These are phyloP conservation scores for Closterium sp. DNA, from an alignment of 139 green algal genomes.

Conservation along the genomic window DNA sequence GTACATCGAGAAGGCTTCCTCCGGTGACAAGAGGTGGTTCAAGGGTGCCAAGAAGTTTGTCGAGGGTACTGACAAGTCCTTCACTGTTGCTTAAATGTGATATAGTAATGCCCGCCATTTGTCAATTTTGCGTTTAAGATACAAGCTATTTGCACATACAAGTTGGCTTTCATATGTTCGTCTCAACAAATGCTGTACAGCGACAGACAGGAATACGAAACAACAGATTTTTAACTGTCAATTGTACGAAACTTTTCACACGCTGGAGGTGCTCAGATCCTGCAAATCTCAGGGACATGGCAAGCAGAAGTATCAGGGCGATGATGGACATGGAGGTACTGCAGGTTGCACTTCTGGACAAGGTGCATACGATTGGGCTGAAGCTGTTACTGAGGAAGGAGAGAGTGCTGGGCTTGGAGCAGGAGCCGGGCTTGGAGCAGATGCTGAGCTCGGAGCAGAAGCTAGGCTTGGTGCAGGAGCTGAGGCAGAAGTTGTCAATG, in stretches of 20 bases:
- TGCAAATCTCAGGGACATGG: too few relatives aligned
- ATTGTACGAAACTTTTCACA: too few relatives aligned
- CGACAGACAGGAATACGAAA: too few relatives aligned
- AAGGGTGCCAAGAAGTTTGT: constrained; percentile 80
- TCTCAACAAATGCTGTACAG: too few relatives aligned
- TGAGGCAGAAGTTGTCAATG: neutral
- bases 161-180: too few relatives aligned
- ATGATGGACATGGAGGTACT: neutral
- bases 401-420: neutral
- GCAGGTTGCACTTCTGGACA: neutral
- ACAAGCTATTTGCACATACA: neutral
- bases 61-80: constrained; percentile 66
- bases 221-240: too few relatives aligned
- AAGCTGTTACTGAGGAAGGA: neutral
- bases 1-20: constrained; percentile 82
- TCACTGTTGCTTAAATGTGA: constrained; percentile 74
- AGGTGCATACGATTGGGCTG: neutral
- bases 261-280: too few relatives aligned
- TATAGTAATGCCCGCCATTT: neutral
- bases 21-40: constrained; percentile 95
- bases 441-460: neutral
- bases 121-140: neutral
- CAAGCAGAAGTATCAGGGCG: too few relatives aligned
- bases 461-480: neutral
- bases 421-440: neutral